Conservation (phyloP, 352 stramenopile genomes). For the Globisporangium orthogonon region DNA sequence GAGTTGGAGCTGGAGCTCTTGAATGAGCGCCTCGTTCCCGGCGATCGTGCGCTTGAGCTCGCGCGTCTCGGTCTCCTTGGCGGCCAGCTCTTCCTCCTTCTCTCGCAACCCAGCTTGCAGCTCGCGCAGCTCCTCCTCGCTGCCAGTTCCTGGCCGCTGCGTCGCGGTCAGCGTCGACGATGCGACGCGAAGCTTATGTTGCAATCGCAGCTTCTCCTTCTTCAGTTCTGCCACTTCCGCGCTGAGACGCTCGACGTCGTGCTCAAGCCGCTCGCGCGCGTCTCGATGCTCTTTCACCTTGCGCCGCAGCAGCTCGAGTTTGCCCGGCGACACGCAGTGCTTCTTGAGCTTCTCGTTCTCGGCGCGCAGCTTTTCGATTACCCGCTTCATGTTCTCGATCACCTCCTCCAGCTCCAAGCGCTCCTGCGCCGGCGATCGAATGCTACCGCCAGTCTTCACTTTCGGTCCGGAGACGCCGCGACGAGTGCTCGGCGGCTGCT, state of each 20-base stretch:
- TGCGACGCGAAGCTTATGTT: slow-evolving; percentile 55
- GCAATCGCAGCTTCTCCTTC: slow-evolving; percentile 58
- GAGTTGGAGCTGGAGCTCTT: slow-evolving; percentile 23
- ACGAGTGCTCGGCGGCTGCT: slow-evolving; percentile 4
- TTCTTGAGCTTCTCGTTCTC: slow-evolving; percentile 68
- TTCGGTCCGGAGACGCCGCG: not conserved
- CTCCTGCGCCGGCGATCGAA: slow-evolving; percentile 24
- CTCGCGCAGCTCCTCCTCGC: slow-evolving; percentile 11
- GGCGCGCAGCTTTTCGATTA: slow-evolving; percentile 67
- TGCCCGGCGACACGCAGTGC: slow-evolving; percentile 27
- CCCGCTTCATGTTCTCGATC: slow-evolving; percentile 77
- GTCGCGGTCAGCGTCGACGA: slow-evolving; percentile 15
- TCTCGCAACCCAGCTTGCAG: slow-evolving; percentile 17
- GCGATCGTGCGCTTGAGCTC: not conserved
- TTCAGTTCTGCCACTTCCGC: slow-evolving; percentile 32
- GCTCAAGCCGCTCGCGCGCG: slow-evolving; percentile 25
- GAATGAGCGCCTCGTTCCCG: slow-evolving; percentile 10
- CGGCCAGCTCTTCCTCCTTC: slow-evolving; percentile 13
- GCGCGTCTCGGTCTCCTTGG: not conserved
- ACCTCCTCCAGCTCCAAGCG: slow-evolving; percentile 64
- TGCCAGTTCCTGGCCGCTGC: slow-evolving; percentile 4
- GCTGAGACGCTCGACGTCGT: slow-evolving; percentile 33
- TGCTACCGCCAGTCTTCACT: not conserved
- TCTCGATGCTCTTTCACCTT: slow-evolving; percentile 49
- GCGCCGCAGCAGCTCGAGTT: slow-evolving; percentile 32